Base-by-base conservation (phyloP, 2,329 filamentous ascomycete species). In the Ilyonectria sp. region DNA sequence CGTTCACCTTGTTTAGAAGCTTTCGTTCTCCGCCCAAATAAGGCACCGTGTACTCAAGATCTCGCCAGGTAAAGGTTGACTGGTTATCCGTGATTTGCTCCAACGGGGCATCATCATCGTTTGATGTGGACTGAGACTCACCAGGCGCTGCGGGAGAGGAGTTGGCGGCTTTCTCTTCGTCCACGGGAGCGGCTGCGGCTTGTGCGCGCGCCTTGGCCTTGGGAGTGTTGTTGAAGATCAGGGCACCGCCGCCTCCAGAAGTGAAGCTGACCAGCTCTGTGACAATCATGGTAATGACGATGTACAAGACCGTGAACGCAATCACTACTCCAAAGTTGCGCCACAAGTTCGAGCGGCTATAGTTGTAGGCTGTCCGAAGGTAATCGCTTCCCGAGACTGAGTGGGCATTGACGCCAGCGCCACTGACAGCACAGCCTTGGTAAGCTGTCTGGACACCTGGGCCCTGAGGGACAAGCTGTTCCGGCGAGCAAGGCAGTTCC, bases 1-100 rank as follows among this genome's bases (percentile, higher is more conserved):
- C 94, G 64, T 86, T 91, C 67, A 96, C 89, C 6, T 89, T 75
- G 64, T 78, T 77, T 15, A 79, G 73, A 1, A 83, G 74, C 47
- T 77, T 74, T 60, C 78, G 78, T 29, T 79, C 74, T 0, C 79
- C 78, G 17, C 74, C 76, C 2, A 70, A 64, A 49, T 74, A 75
- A 1, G 92, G 91, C 0, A 95, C 92, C 0, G 89, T 92, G 76
- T 94, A 95, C 57, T 91, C 85, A 29, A 94, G 85, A 71, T 94
- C 84, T 44, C 86, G 84, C 90, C 91, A 94, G 4, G 92, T 94
- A 78, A 94, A 93, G 63, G 92, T 69, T 5, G 77, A 74, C 65
- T 76, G 55, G 69, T 81, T 76, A 61, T 78, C 68, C 40, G 74
- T 70, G 67, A 81, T 64, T 59, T 75, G 71, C 52, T 75, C 73